Evolutionary conservation across 148 eudicot species (phyloP), one percentile per base, ranked within the genome.

Genomic region (Diospyros kaki): DNA sequence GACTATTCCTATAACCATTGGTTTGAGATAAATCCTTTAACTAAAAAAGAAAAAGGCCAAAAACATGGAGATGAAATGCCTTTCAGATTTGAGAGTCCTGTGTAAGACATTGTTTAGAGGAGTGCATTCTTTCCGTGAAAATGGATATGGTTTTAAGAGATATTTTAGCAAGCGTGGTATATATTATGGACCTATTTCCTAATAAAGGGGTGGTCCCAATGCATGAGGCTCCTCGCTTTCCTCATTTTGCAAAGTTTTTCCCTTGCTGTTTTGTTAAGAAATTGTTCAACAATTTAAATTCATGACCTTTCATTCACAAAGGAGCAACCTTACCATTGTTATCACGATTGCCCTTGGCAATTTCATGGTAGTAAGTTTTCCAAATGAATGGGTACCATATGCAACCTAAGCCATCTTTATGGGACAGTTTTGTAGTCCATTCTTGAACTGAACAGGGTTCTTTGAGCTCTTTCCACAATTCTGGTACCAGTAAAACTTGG

Each of bases 141-240:
- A 28, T 12, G 71, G 50, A 66, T 66, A 66, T 51, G 69, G 3
- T 52, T 55, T 69, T 46, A 52, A 69, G 41, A 28, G 58, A 68
- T 68, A 28, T 28, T 28, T 28, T 28, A 28, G 28, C 28, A 28
- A 28, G 28, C 28, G 28, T 28, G 28, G 28, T 28, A 28, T 28
- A 28, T 28, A 28, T 28, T 28, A 28, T 28, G 28, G 28, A 28
- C 28, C 28, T 28, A 28, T 28, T 28, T 28, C 28, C 28, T 28
- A 28, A 28, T 28, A 28, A 28, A 28, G 28, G 28, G 28, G 28
- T 28, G 28, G 28, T 28, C 28, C 28, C 0, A 28, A 28, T 28
- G 28, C 28, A 28, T 28, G 28, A 28, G 28, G 28, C 28, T 28
- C 28, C 28, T 28, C 0, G 28, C 28, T 28, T 28, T 28, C 28